Evolutionary conservation across 2,329 filamentous ascomycete species (phyloP).

Genomic region (Falciphora oryzae): DNA sequence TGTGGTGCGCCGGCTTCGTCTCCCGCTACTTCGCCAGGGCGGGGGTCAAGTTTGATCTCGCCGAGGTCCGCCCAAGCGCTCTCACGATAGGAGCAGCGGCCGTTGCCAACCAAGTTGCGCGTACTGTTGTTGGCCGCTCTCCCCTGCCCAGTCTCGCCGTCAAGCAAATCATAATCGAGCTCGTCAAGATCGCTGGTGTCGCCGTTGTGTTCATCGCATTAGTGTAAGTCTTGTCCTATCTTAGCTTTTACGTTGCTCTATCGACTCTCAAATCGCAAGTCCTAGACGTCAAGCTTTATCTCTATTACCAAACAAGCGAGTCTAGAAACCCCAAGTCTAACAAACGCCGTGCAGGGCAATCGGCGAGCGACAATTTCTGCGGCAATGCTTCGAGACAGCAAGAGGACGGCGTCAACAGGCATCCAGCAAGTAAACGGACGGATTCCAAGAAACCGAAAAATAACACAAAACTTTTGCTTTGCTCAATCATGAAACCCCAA

Average conservation of each 20-base stretch:
- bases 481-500: background rate
- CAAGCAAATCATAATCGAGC: constrained; percentile 22
- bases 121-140: background rate
- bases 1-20: constrained; percentile 76
- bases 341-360: constrained; percentile 35
- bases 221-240: constrained; percentile 48
- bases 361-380: constrained; percentile 48
- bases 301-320: background rate
- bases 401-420: constrained; percentile 20
- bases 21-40: constrained; percentile 50
- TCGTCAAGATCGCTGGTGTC: constrained; percentile 43
- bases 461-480: constrained; percentile 3
- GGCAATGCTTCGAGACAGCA: constrained; percentile 43
- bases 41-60: constrained; percentile 34
- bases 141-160: background rate
- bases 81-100: constrained; percentile 37
- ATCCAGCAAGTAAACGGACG: background rate
- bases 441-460: background rate
- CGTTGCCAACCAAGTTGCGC: constrained; percentile 34
- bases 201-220: constrained; percentile 46
- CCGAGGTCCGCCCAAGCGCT: constrained; percentile 37
- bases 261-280: background rate
- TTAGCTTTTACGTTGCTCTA: constrained; percentile 5
- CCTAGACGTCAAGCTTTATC: constrained; percentile 5
- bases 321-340: constrained; percentile 9